Evolutionary conservation across 2,329 filamentous ascomycete species (phyloP).

Genomic region (Fusarium sp.): DNA sequence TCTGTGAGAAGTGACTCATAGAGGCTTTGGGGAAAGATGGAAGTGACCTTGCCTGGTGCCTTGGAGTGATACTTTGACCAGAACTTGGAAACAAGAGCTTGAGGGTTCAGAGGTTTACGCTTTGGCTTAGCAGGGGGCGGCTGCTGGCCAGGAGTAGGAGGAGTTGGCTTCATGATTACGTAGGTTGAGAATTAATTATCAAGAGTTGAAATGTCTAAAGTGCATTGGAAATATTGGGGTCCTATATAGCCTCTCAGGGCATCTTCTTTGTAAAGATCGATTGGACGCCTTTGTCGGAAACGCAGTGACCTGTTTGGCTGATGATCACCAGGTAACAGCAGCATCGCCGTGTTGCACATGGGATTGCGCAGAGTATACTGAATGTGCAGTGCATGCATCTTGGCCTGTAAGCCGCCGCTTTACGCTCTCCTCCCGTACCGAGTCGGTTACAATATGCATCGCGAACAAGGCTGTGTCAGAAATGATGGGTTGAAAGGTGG

Average conservation of each 20-base stretch:
- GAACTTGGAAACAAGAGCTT: slow-evolving; percentile 53
- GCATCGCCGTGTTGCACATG: slow-evolving; percentile 22
- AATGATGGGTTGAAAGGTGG: slow-evolving; percentile 14
- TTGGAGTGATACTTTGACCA: slow-evolving; percentile 55
- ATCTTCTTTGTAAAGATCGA: not conserved
- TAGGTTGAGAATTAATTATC: not conserved
- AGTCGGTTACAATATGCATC: slow-evolving; percentile 12
- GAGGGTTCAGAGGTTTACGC: slow-evolving; percentile 45
- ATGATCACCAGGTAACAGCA: slow-evolving; percentile 18
- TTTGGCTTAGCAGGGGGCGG: slow-evolving; percentile 22
- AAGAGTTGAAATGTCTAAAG: not conserved
- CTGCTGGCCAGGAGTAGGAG: not conserved
- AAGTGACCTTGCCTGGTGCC: slow-evolving; percentile 54
- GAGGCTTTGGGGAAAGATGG: slow-evolving; percentile 54
- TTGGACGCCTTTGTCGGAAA: slow-evolving; percentile 14
- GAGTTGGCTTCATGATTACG: slow-evolving; percentile 23
- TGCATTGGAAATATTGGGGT: not conserved
- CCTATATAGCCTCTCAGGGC: slow-evolving; percentile 21
- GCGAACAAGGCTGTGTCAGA: slow-evolving; percentile 16
- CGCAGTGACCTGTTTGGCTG: not conserved
- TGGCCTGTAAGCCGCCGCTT: slow-evolving; percentile 22
- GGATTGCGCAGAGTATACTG: slow-evolving; percentile 13
- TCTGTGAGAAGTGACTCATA: slow-evolving; percentile 47
- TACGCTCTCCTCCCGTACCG: not conserved
- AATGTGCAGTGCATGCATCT: slow-evolving; percentile 5